These are phyloP conservation scores for Bipolaris victoriae DNA, from an alignment of 2,329 filamentous ascomycete genomes.

Conservation along the genomic window DNA sequence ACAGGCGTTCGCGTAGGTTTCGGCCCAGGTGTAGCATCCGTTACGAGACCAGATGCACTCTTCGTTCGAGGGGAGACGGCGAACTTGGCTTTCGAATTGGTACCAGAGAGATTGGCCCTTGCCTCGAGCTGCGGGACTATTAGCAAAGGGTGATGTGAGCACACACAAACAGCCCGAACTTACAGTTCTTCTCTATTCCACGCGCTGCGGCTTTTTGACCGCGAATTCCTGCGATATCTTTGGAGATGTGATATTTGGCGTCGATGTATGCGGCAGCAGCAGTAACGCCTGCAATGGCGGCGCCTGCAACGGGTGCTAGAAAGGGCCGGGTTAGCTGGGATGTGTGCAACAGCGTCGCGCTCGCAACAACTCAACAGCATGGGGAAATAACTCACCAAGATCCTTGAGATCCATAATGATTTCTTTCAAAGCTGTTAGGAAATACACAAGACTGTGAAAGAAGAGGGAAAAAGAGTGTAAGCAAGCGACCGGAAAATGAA, in stretches of 20 bases:
- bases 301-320: slow-evolving; percentile 42
- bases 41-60: slow-evolving; percentile 72
- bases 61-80: slow-evolving; percentile 56
- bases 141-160: slow-evolving; percentile 1
- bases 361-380: neutral
- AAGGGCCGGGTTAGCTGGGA: slow-evolving; percentile 13
- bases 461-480: neutral
- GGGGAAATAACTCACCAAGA: slow-evolving; percentile 18
- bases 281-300: slow-evolving; percentile 43
- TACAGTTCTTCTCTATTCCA: slow-evolving; percentile 58
- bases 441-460: neutral
- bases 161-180: slow-evolving; percentile 15
- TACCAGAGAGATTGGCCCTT: slow-evolving; percentile 69
- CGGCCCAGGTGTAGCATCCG: slow-evolving; percentile 53
- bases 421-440: neutral
- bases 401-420: slow-evolving; percentile 12
- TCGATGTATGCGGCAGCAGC: slow-evolving; percentile 67
- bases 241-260: slow-evolving; percentile 70
- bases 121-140: slow-evolving; percentile 34
- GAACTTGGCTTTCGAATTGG: slow-evolving; percentile 64
- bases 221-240: slow-evolving; percentile 63
- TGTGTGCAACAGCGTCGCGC: slow-evolving; percentile 8
- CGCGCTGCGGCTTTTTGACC: slow-evolving; percentile 53
- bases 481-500: slow-evolving; percentile 1
- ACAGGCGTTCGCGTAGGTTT: slow-evolving; percentile 50